These are phyloP conservation scores for Hypomontagnella monticulosa DNA, from an alignment of 495 filamentous ascomycete genomes.

Conservation along the genomic window DNA sequence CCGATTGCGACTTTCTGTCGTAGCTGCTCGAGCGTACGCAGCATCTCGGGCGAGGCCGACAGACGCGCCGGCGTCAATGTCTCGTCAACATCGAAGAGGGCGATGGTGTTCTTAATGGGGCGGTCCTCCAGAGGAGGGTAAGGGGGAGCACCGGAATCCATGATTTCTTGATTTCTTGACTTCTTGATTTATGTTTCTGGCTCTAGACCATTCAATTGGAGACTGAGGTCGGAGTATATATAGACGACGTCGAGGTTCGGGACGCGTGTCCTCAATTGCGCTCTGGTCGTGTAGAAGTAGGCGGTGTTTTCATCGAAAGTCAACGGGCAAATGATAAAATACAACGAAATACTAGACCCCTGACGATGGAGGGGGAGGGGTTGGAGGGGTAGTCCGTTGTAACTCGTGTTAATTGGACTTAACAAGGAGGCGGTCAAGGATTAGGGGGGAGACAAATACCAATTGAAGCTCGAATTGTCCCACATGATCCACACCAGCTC, in stretches of 20 bases:
- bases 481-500: slow-evolving; percentile 23
- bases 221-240: neutral
- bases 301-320: slow-evolving; percentile 8
- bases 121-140: slow-evolving; percentile 83
- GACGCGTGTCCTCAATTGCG: slow-evolving; percentile 17
- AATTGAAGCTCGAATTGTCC: slow-evolving; percentile 28
- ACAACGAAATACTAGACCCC: slow-evolving; percentile 25
- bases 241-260: neutral
- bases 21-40: slow-evolving; percentile 77
- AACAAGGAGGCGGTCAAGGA: slow-evolving; percentile 33
- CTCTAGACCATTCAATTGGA: neutral
- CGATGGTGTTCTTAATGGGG: slow-evolving; percentile 87
- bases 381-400: slow-evolving; percentile 17
- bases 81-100: slow-evolving; percentile 92
- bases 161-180: slow-evolving; percentile 12
- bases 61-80: slow-evolving; percentile 82
- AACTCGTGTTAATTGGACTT: slow-evolving; percentile 13
- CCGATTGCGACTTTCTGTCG: slow-evolving; percentile 92
- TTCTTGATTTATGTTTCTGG: slow-evolving; percentile 4
- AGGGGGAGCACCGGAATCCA: slow-evolving; percentile 43
- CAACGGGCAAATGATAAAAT: slow-evolving; percentile 10
- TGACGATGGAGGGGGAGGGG: slow-evolving; percentile 33
- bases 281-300: neutral
- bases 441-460: slow-evolving; percentile 16
- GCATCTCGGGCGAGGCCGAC: slow-evolving; percentile 80